These are phyloP conservation scores for Zymoseptoria passerinii DNA, from an alignment of 2,329 filamentous ascomycete species.

Conservation along the genomic window DNA sequence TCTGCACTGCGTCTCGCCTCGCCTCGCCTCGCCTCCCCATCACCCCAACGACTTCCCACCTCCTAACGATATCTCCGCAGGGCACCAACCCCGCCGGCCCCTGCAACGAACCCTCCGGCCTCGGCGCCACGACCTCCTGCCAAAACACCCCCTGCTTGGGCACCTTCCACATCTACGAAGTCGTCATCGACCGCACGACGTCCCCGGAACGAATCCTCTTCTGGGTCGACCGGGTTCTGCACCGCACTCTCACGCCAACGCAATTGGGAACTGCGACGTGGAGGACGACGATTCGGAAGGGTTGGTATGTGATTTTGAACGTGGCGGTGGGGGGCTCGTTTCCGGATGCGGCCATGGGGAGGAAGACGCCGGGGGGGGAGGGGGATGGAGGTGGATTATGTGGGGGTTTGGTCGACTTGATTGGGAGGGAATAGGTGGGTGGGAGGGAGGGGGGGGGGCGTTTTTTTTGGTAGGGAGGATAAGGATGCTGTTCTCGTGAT, in stretches of 20 bases:
- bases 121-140: conserved; percentile 13
- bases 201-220: conserved; percentile 20
- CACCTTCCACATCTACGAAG: conserved; percentile 26
- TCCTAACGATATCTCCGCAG: conserved; percentile 2
- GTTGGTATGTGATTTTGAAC: conserved; percentile 24
- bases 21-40: no score
- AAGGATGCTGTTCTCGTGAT: no score
- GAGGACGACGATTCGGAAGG: conserved; percentile 20
- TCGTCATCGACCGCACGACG: conserved; percentile 23
- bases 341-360: conserved; percentile 22
- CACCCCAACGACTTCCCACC: no score
- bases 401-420: conserved; percentile 17
- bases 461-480: no score
- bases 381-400: conserved; percentile 20
- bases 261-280: conserved; percentile 20
- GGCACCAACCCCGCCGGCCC: conserved; percentile 26
- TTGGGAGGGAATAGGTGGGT: not conserved
- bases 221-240: conserved; percentile 20
- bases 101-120: conserved; percentile 24
- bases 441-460: no score
- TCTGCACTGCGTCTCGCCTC: conserved; percentile 27
- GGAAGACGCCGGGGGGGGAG: conserved; percentile 19
- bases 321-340: conserved; percentile 26
- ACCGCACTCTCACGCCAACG: conserved; percentile 16
- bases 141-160: conserved; percentile 15